These are phyloP conservation scores for Zygosaccharomyces sapae DNA, from an alignment of 1,139 yeast species.

Conservation along the genomic window DNA sequence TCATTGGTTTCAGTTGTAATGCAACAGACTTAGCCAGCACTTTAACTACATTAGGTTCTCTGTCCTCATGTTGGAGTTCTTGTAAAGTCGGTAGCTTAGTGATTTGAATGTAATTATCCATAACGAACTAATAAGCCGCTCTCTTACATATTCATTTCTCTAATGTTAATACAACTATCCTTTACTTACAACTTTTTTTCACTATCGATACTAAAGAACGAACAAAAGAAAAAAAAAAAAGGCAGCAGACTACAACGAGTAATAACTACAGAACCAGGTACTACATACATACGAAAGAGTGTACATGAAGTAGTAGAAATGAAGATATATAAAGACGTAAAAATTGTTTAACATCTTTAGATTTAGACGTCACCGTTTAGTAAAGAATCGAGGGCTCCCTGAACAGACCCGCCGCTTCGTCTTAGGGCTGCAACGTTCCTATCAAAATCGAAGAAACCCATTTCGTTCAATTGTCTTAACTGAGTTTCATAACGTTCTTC, in stretches of 20 bases:
- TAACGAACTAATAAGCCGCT: not conserved
- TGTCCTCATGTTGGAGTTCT: conserved; percentile 18
- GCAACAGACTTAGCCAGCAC: conserved; percentile 34
- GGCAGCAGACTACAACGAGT: not conserved
- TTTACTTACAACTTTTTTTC: not conserved
- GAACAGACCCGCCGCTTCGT: conserved; percentile 94
- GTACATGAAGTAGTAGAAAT: not conserved
- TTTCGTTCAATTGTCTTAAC: conserved; percentile 87
- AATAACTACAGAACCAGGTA: not conserved
- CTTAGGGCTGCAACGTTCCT: conserved; percentile 85
- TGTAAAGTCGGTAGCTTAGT: conserved; percentile 23
- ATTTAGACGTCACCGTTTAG: conserved; percentile 47
- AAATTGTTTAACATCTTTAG: not conserved
- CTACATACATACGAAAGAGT: not conserved
- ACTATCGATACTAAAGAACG: not conserved
- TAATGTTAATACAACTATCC: not conserved
- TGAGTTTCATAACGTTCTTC: conserved; percentile 92
- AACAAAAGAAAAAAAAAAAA: not conserved
- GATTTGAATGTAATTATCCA: conserved; percentile 18
- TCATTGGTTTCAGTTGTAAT: conserved; percentile 40
- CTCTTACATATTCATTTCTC: not conserved
- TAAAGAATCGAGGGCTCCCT: conserved; percentile 92
- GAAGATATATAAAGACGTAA: not conserved
- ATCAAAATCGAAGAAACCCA: conserved; percentile 94
- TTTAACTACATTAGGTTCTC: conserved; percentile 16